Evolutionary conservation across 768 basidiomycete species (phyloP).

Genomic region (Candolleomyces efflorescens): DNA sequence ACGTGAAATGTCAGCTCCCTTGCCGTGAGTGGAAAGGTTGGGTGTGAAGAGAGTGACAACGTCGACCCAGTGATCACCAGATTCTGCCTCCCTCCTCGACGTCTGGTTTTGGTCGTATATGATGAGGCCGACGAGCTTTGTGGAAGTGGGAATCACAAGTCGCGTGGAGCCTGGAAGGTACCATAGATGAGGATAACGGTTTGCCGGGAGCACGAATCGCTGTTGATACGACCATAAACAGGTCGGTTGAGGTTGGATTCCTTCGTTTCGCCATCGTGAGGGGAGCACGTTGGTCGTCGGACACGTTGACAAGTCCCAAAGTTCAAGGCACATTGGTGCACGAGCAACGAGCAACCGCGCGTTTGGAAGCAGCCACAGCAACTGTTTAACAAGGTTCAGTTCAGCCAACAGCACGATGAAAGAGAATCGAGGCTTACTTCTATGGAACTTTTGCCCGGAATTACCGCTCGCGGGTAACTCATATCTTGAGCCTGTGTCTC

Average conservation of each 20-base stretch:
- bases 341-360: neutral
- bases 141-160: neutral
- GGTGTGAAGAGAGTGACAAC: too few species aligned
- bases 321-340: neutral
- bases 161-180: neutral
- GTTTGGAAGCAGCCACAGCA: neutral
- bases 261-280: neutral
- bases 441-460: too few species aligned
- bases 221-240: neutral
- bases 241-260: neutral
- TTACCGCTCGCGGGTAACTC: too few species aligned
- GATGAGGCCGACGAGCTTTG: neutral
- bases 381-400: too few species aligned
- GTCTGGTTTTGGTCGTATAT: neutral
- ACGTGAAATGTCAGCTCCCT: too few species aligned
- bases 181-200: neutral
- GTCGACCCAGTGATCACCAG: too few species aligned
- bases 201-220: neutral
- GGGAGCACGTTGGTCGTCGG: neutral
- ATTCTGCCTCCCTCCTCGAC: too few species aligned
- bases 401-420: too few species aligned
- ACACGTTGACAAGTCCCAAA: neutral
- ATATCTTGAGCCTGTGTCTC: too few species aligned
- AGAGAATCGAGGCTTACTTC: too few species aligned
- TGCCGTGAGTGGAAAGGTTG: too few species aligned